Evolutionary conservation across 1,139 yeast genomes (phyloP).

Genomic region (Yamadazyma blattariae): DNA sequence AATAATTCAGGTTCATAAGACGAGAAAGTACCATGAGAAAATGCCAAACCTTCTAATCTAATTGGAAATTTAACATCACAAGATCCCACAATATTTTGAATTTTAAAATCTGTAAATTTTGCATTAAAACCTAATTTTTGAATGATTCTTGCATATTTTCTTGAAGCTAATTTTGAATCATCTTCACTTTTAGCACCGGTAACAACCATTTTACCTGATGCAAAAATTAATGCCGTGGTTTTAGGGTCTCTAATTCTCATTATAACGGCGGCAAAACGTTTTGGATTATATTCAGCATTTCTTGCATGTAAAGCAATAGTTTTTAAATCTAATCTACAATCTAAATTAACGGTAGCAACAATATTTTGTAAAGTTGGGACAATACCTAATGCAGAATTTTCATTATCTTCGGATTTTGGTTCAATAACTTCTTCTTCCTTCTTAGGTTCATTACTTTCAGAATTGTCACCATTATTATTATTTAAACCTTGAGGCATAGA

Average conservation of each 20-base stretch:
- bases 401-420: constrained; percentile 52
- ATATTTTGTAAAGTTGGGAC: constrained; percentile 96
- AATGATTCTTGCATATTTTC: constrained; percentile 96
- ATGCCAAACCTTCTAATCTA: constrained; percentile 95
- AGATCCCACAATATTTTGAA: constrained; percentile 97
- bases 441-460: too few species aligned
- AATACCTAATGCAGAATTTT: constrained; percentile 82
- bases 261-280: constrained; percentile 98
- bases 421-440: constrained; percentile 33
- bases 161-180: constrained; percentile 93
- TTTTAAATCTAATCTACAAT: constrained; percentile 91
- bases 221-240: constrained; percentile 96
- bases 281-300: constrained; percentile 97
- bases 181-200: constrained; percentile 99
- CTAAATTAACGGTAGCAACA: constrained; percentile 96
- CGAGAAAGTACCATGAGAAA: constrained; percentile 98
- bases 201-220: constrained; percentile 99
- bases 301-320: constrained; percentile 98
- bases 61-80: constrained; percentile 98
- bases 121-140: constrained; percentile 98
- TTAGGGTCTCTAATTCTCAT: constrained; percentile 99
- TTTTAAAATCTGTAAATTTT: constrained; percentile 92
- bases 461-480: constrained; percentile 10
- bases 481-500: constrained; percentile 54
- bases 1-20: constrained; percentile 97